Base-by-base conservation (phyloP, 2,329 filamentous ascomycete genomes). In the Penicillium sp. region DNA sequence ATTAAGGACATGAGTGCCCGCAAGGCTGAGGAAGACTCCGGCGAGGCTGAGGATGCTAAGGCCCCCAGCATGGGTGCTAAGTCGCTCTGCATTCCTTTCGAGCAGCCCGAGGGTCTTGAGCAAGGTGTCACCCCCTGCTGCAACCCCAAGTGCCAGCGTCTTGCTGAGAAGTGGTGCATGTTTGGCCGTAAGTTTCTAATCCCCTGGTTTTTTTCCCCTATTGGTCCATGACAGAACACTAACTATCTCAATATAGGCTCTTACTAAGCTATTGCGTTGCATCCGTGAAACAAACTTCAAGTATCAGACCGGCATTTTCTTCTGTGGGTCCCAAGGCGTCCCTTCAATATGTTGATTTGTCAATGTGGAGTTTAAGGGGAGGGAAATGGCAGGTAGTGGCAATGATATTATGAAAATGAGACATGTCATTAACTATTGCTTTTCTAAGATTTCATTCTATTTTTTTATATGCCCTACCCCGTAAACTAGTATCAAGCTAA, bases 1-100 rank as follows among this genome's bases (percentile, higher is more conserved):
- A 91, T 97, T 80, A 97, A 97, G 85, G 91, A 96, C 56, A 82
- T 93, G 73, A 96, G 91, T 62, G 91, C 89, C 43, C 88, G 89
- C 63, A 89, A 87, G 67, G 87, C 75, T 2, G 77, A 81, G 68
- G 75, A 79, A 55, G 78, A 81, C 49, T 75, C 75, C 80, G 89
- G 90, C 81, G 86, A 87, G 75, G 76, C 85, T 77, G 76, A 93
- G 81, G 86, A 96, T 83, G 82, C 88, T 68, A 84, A 84, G 65
- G 87, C 86, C 54, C 88, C 88, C 58, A 86, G 84, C 60, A 91
- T 91, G 88, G 88, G 88, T 45, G 88, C 88, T 60, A 91, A 91
- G 81, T 86, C 83, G 68, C 79, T 91, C 71, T 91, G 88, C 71
- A 90, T 90, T 79, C 88, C 88, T 49, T 93, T 93, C 66, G 89